Evolutionary conservation across 306 rosid genomes (phyloP).

Genomic region (Senna tora): DNA sequence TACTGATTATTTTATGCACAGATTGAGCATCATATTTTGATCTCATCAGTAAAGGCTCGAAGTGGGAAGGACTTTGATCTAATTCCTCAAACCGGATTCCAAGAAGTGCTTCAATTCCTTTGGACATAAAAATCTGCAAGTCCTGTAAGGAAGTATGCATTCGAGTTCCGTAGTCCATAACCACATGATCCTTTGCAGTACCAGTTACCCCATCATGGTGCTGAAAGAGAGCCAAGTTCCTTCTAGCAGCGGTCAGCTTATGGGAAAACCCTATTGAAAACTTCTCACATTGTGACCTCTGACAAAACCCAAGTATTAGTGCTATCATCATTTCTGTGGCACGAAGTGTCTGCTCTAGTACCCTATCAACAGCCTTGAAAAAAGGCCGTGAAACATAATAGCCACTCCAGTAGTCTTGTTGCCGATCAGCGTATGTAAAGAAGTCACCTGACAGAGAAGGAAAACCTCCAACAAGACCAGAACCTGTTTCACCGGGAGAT

Average conservation of each 20-base stretch:
- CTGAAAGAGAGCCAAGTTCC: conserved; percentile 98
- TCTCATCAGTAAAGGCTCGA: conserved; percentile 78
- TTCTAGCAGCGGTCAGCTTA: conserved; percentile 96
- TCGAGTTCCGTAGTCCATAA: conserved; percentile 84
- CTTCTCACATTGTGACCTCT: conserved; percentile 84
- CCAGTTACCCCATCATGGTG: conserved; percentile 99
- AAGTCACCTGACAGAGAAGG: conserved; percentile 97
- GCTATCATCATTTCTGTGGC: conserved; percentile 89
- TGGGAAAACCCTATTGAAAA: conserved; percentile 73
- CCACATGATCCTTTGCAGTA: conserved; percentile 96
- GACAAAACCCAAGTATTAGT: conserved; percentile 78
- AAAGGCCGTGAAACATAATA: conserved; percentile 98
- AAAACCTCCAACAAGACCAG: conserved; percentile 80
- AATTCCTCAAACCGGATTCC: conserved; percentile 79
- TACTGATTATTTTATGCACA: conserved; percentile 65
- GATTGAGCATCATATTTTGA: conserved; percentile 92
- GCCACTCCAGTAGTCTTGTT: conserved; percentile 98
- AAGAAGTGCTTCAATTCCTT: conserved; percentile 83
- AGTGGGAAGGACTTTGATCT: conserved; percentile 77
- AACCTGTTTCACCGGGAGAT: conserved; percentile 79
- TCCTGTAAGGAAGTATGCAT: conserved; percentile 94
- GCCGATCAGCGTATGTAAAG: conserved; percentile 94
- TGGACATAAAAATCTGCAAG: conserved; percentile 91
- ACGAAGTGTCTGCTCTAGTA: conserved; percentile 89
- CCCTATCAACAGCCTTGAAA: conserved; percentile 98